These are phyloP conservation scores for Purshia tridentata DNA, from an alignment of 306 rosid genomes.

Conservation along the genomic window DNA sequence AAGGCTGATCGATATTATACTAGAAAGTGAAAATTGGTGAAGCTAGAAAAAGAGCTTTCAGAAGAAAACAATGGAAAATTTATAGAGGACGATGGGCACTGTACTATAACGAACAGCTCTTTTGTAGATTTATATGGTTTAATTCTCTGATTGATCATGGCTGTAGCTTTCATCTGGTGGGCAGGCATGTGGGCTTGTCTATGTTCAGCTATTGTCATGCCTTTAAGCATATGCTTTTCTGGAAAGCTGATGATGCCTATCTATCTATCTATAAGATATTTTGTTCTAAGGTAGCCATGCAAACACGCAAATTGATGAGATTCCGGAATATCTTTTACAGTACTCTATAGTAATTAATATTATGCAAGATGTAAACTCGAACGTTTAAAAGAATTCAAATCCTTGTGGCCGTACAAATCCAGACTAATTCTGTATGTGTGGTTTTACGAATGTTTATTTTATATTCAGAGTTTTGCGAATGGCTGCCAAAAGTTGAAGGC, in stretches of 20 bases:
- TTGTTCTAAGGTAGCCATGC: no score
- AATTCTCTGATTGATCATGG: not conserved
- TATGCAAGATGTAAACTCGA: no score
- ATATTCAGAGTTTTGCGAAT: no score
- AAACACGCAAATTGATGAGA: no score
- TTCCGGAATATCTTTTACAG: no score
- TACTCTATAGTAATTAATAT: no score
- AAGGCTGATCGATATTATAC: no score
- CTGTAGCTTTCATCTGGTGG: not conserved
- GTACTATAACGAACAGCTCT: not conserved
- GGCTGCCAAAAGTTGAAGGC: no score
- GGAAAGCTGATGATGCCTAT: not conserved
- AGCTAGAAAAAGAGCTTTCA: not conserved
- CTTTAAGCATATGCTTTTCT: not conserved
- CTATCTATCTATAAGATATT: not conserved
- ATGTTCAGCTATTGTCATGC: not conserved
- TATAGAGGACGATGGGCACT: not conserved
- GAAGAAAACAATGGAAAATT: not conserved
- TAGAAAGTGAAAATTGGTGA: not conserved
- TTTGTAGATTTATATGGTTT: constrained; percentile 1
- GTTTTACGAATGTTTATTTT: no score
- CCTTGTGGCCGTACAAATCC: no score
- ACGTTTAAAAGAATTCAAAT: no score
- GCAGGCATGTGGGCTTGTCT: not conserved
- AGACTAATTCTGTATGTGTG: no score